Base-by-base conservation (phyloP, 371 early-diverging fungal species). In the Actinomortierella wolfii region DNA sequence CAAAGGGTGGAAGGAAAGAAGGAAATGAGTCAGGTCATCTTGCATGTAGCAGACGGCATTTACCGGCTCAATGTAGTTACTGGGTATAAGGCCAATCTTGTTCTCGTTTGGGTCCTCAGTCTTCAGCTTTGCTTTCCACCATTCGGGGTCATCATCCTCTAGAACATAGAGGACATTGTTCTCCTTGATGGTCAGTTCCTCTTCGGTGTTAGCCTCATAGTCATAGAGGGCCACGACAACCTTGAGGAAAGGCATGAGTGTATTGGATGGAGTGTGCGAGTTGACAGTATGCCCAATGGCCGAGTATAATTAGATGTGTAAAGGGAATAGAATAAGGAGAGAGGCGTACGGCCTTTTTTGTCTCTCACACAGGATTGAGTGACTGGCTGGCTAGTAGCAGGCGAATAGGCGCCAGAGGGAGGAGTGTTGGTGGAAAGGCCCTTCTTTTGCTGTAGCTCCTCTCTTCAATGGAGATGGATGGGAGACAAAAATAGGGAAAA, bases 111-210 rank as follows among this genome's bases (percentile, higher is more conserved):
- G 64, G 50, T 68, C 62, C 44, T 53, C 69, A 25, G 77, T 68
- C 76, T 86, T 86, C 64, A 86, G 77, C 61, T 90, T 88, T 20
- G 86, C 90, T 61, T 83, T 82, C 83, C 88, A 88, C 93, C 93
- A 93, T 53, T 92, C 92, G 14, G 85, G 83, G 81, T 92, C 91
- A 68, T 82, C 83, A 76, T 84, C 86, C 46, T 90, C 89, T 54
- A 90, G 70, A 46, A 92, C 78, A 73, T 92, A 92, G 23, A 92
- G 63, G 52, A 89, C 74, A 68, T 89, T 85, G 67, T 87, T 89
- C 68, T 97, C 94, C 34, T 80, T 76, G 61, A 97, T 84, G 47
- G 80, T 77, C 56, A 97, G 80, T 79, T 97, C 97, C 53, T 96
- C 97, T 66, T 88, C 89, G 39, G 90, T 91, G 44, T 86, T 82